Percentiles rank a stretch among this genome's conserved stretches.
Evolutionary conservation across 73 alveolate species (phyloP).

Genomic region (Blepharisma stoltei): DNA sequence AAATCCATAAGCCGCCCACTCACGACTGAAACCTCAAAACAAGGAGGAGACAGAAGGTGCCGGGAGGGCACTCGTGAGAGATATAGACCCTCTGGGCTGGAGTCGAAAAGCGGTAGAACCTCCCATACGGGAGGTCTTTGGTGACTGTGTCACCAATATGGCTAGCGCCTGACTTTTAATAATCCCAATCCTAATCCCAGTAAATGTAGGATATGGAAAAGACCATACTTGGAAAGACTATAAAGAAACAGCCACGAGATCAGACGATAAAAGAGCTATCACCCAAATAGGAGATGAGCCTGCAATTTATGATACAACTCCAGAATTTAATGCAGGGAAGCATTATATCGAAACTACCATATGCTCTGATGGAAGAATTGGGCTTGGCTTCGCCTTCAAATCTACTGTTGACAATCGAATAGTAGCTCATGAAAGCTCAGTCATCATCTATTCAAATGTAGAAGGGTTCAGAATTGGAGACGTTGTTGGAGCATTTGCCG

Average conservation of each 20-base stretch:
- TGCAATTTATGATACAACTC: constrained; percentile 4
- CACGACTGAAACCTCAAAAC: too few relatives aligned
- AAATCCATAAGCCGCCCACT: too few relatives aligned
- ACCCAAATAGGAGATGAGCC: neutral
- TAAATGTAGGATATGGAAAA: neutral
- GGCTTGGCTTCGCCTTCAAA: neutral
- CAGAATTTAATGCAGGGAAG: neutral
- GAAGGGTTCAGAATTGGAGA: constrained; percentile 21
- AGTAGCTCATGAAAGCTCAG: too few relatives aligned
- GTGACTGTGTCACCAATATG: too few relatives aligned
- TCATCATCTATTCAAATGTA: too few relatives aligned
- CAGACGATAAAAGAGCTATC: neutral
- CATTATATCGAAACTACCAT: neutral
- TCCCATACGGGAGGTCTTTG: too few relatives aligned
- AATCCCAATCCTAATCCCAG: too few relatives aligned
- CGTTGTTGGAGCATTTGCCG: constrained; percentile 2
- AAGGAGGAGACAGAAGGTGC: too few relatives aligned
- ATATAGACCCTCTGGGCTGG: too few relatives aligned
- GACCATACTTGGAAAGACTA: neutral
- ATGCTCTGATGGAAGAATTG: neutral
- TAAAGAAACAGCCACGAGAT: neutral
- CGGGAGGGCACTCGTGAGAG: too few relatives aligned
- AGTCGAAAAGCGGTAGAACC: too few relatives aligned
- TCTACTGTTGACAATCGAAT: neutral
- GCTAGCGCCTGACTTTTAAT: too few relatives aligned